Evolutionary conservation across 23 red algal genomes (phyloP), one percentile per base, ranked within the genome.

Genomic region (Gracilaria caudata): DNA sequence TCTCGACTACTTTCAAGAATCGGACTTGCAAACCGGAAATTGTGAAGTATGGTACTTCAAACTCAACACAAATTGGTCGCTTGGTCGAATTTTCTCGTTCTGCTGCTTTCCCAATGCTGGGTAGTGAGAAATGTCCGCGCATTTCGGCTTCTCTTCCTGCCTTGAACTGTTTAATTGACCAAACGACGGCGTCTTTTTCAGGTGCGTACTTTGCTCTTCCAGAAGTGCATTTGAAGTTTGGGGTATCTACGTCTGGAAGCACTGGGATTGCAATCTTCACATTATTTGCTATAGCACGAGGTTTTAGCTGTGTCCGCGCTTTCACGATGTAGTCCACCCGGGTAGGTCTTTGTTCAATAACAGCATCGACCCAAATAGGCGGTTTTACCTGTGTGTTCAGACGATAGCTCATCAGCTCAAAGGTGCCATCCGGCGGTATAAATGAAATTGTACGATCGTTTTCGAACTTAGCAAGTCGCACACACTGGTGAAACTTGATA

Each of bases 401-500:
- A 24, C 97, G 93, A 90, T 99, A 99, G 65, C 93, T 95, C 97
- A 99, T 99, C 13, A 99, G 66, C 64, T 99, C 97, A 81, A 99
- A 99, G 21, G 88, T 86, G 37, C 97, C 97, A 72, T 99, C 97
- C 39, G 97, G 97, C 23, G 97, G 97, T 33, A 99, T 92, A 65
- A 99, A 99, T 33, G 88, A 95, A 30, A 99, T 99, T 40, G 88
- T 89, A n/a, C 93, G 87, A 61, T 95, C 93, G 41, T 87, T 92
- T 75, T 99, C 97, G 56, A 99, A 99, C 33, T 87, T 84, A 0
- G 81, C 80, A 61, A 99, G 85, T 20, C 93, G 93, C 33, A 99
- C 97, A 68, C 97, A 99, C 65, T 99, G 97, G 60, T 99, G 97
- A 80, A 99, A 99, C 60, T 99, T 99, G 57, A 99, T 91, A 73